These are phyloP conservation scores for Claviceps fusiformis DNA, from an alignment of 2,329 filamentous ascomycete genomes.

Conservation along the genomic window DNA sequence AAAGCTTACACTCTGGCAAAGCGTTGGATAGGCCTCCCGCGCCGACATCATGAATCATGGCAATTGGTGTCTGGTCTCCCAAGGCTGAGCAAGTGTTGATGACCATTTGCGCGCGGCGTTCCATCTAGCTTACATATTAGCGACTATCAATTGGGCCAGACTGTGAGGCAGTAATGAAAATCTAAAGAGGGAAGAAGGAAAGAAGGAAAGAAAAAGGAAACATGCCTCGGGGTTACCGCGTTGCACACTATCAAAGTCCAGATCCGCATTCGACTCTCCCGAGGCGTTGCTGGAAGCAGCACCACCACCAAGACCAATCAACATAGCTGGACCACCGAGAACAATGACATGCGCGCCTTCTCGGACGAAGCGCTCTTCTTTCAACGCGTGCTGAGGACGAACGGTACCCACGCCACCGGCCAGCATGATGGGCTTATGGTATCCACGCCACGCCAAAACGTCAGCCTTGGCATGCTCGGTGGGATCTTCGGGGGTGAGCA, in stretches of 20 bases:
- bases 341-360: constrained; percentile 86
- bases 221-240: constrained; percentile 72
- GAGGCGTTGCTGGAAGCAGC: constrained; percentile 86
- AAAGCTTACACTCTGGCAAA: constrained; percentile 51
- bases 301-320: constrained; percentile 90
- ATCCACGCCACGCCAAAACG: constrained; percentile 54
- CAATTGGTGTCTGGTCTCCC: constrained; percentile 75
- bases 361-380: constrained; percentile 64
- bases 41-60: constrained; percentile 95
- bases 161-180: too few relatives aligned
- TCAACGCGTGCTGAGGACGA: constrained; percentile 78
- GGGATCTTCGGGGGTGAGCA: constrained; percentile 41
- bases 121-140: constrained; percentile 38
- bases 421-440: constrained; percentile 98
- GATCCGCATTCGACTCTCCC: constrained; percentile 74
- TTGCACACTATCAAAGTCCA: constrained; percentile 96
- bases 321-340: constrained; percentile 89
- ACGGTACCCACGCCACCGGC: constrained; percentile 91
- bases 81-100: constrained; percentile 88
- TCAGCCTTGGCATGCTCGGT: constrained; percentile 22
- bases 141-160: background rate
- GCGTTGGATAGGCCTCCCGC: constrained; percentile 69
- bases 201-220: background rate
- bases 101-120: constrained; percentile 91
- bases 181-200: background rate